Conservation (phyloP, 2,329 filamentous ascomycete genomes). For the Fusarium mangiferae region DNA sequence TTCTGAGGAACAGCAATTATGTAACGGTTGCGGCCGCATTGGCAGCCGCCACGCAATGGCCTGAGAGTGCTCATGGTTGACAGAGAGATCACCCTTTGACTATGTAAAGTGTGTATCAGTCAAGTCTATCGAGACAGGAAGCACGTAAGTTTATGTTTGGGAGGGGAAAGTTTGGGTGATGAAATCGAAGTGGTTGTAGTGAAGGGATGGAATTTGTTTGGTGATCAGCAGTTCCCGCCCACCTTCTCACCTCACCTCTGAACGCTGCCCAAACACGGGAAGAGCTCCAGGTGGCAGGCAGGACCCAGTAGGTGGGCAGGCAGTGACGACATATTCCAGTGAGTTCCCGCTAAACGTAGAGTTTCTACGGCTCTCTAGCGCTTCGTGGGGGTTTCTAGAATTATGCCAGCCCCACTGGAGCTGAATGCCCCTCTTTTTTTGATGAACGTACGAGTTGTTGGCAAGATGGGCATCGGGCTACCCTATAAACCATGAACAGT, state of each 20-base stretch:
- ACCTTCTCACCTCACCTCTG: constrained; percentile 11
- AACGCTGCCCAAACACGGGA: constrained; percentile 1
- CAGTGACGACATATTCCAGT: constrained; percentile 37
- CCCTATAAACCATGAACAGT: background rate
- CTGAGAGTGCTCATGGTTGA: constrained; percentile 59
- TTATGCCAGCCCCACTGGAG: constrained; percentile 1
- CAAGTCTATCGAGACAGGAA: background rate
- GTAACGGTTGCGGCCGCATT: constrained; percentile 88
- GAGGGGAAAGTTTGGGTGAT: constrained; percentile 7
- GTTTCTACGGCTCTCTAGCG: constrained; percentile 38
- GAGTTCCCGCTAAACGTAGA: constrained; percentile 29
- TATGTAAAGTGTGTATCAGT: background rate
- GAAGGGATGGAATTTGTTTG: constrained; percentile 26
- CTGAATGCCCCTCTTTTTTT: constrained; percentile 5
- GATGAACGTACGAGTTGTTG: background rate
- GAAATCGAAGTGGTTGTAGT: constrained; percentile 5
- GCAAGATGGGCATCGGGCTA: background rate
- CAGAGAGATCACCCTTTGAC: background rate
- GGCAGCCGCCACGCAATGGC: constrained; percentile 79
- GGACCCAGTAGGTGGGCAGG: constrained; percentile 27
- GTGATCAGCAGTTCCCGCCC: constrained; percentile 24
- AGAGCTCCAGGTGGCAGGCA: background rate
- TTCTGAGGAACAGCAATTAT: constrained; percentile 74
- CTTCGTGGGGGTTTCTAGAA: constrained; percentile 44
- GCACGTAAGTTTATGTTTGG: background rate